Evolutionary conservation across 768 basidiomycete species (phyloP), one percentile per base, ranked within the genome.

Genomic region (Rhodotorula graminis): DNA sequence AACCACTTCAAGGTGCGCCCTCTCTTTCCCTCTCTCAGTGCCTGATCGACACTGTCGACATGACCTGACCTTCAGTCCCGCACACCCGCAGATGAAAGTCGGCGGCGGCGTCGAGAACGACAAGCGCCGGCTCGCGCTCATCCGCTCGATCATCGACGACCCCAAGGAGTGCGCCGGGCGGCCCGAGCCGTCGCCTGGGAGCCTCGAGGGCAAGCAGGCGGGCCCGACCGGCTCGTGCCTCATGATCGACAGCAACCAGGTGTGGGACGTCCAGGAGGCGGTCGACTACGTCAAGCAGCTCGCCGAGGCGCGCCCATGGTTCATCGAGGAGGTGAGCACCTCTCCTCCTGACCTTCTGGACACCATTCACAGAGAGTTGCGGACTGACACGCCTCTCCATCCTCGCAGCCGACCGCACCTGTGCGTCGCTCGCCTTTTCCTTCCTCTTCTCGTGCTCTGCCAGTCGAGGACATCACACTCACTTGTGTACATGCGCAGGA

Each of bases 181-280:
- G 64, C 87, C 62, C 87, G 90, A 80, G 87, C 88, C 29, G 83
- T 83, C 58, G 82, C 86, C 70, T 83, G 72, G 85, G 61, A 89
- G 84, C 56, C 83, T 96, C 47, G 85, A 83, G 53, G 92, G 89
- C 8, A 97, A 96, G 85, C 96, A 96, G 74, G 92, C 93, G 9
- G 92, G 94, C 12, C 92, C 92, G 18, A 93, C 93, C 0, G 94
- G 95, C 10, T 87, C 89, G 46, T 94, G 97, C 58, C 84, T 97
- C 59, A 97, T 97, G 94, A 91, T 97, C 72, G 94, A 97, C 81
- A 90, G 94, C 52, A 98, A 98, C 82, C 94, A 96, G 81, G 77
- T 78, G 70, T 76, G 58, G 64, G 71, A 61, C 76, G 95, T 98
- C 25, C 84, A 88, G 42, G 87, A 93, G 80, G 94, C 95, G 14